Evolutionary conservation across 2,329 filamentous ascomycete species (phyloP), one percentile per base, ranked within the genome.

Genomic region (Scedosporium boydii): DNA sequence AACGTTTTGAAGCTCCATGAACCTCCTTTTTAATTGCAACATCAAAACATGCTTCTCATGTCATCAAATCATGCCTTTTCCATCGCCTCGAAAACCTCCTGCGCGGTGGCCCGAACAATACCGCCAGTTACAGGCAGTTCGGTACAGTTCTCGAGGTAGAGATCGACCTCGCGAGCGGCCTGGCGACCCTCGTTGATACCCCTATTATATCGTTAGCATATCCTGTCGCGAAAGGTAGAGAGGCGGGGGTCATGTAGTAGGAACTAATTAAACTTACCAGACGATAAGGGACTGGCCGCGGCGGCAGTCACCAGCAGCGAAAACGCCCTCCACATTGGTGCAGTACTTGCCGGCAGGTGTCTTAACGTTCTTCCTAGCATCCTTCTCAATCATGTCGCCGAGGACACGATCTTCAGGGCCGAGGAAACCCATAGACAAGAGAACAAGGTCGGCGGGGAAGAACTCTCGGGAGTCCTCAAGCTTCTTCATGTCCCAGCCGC

Each of bases 401-500:
- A 97, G 83, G 46, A 96, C 87, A 67, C 91, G 89, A 68, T 90
- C 90, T 78, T 98, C 93, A 6, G 93, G 93, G 9, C 93, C 93
- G 66, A 97, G 78, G 88, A 98, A 98, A 72, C 93, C 93, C 93
- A 98, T 97, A 60, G 93, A 96, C 58, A 98, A 81, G 55, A 97
- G 85, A 55, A 98, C 93, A 48, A 98, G 85, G 71, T 98, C 93
- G 29, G 93, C 93, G 44, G 91, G 91, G 88, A 97, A 97, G 83
- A 96, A 96, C 73, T 97, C 87, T 79, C 96, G 90, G 65, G 89
- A 93, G 44, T 90, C 92, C 68, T 96, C 93, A 38, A 96, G 82
- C 75, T 96, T 93, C 84, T 96, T 96, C 92, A 98, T 97, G 77
- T 97, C 93, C 93, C 93, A 98, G 55, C 93, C 93, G 67, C 93